Base-by-base conservation (phyloP, 164 flowering plant species). In the Malania oleifera region DNA sequence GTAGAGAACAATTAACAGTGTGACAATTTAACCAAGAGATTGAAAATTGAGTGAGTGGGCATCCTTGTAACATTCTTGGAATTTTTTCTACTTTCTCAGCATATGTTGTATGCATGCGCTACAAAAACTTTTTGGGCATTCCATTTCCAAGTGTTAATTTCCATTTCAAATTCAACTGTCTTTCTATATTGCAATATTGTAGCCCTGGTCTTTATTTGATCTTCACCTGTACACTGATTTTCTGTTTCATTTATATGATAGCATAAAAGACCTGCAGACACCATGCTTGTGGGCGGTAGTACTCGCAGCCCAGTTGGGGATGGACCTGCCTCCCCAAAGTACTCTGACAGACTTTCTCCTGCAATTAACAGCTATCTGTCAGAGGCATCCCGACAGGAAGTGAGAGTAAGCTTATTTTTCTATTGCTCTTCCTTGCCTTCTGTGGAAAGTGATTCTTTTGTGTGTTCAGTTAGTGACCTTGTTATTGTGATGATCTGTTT, bases 341-440 rank as follows among this genome's bases (percentile, higher is more conserved):
- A 91, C 62, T 80, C 97, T 61, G 97, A 95, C 40, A 88, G 87
- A 75, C 96, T 95, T 40, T 95, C 99, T 38, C 99, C 99, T 62
- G 88, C 99, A 63, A 81, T 95, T 57, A 95, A 90, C 74, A 84
- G 63, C 50, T 91, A 91, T 70, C 79, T 95, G 39, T 75, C 96
- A 54, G 99, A 95, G 75, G 99, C 99, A 50, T 86, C 99, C 59
- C 76, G 97, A 12, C 99, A 88, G 70, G 97, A 95, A 74, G 88
- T 91, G 67, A 81, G 90, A 68, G 95, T 89, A 73, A 62, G 92
- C 54, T 39, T 12, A 24, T 18, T 58, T 17, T 31, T 23, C 7
- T n/a, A 46, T 34, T 54, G 20, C 2, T 63, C 12, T 19, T 52
- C n/a, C n/a, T 35, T 47, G 1, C 23, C 17, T 45, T 38, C 12